A percentile compares a stretch with the other conserved stretches of the same genome.
Evolutionary conservation across 176 grass and related monocot species (phyloP).

Genomic region (Zoysia japonica): DNA sequence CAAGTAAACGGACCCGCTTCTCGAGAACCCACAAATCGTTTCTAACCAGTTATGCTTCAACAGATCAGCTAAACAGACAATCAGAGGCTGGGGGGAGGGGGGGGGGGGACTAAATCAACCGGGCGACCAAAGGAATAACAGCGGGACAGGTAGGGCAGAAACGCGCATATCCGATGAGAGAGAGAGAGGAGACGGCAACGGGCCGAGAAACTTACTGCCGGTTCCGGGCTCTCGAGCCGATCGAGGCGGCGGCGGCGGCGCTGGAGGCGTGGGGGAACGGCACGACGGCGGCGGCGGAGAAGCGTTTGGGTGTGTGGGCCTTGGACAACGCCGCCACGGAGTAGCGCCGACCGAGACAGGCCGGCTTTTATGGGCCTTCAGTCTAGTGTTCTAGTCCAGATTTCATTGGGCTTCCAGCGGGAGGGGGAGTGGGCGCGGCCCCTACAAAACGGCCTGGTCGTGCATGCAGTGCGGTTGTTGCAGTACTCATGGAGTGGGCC

Average conservation of each 20-base stretch:
- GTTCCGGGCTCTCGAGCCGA: not conserved
- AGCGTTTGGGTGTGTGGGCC: not conserved
- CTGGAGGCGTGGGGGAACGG: not conserved
- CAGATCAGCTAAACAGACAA: not conserved
- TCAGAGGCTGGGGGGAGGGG: slow-evolving; percentile 1
- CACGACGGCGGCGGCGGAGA: not conserved
- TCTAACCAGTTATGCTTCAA: not conserved
- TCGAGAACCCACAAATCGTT: not conserved
- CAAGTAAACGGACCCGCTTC: too few relatives aligned
- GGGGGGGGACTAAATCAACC: not conserved
- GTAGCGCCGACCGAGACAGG: not conserved
- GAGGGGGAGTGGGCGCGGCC: too few relatives aligned
- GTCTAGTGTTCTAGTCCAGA: not conserved
- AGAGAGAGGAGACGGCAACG: too few relatives aligned
- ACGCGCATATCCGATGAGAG: not conserved
- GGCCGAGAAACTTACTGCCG: not conserved
- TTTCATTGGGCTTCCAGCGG: not conserved
- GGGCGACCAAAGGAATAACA: not conserved
- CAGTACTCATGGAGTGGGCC: not conserved
- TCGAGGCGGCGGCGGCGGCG: not conserved
- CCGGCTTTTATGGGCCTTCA: not conserved
- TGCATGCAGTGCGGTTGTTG: too few relatives aligned
- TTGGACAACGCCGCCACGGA: not conserved
- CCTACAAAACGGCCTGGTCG: not conserved
- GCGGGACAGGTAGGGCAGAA: not conserved